Evolutionary conservation across 495 filamentous ascomycete species (phyloP), one percentile per base, ranked within the genome.

Genomic region (Schizothecium vesticola): DNA sequence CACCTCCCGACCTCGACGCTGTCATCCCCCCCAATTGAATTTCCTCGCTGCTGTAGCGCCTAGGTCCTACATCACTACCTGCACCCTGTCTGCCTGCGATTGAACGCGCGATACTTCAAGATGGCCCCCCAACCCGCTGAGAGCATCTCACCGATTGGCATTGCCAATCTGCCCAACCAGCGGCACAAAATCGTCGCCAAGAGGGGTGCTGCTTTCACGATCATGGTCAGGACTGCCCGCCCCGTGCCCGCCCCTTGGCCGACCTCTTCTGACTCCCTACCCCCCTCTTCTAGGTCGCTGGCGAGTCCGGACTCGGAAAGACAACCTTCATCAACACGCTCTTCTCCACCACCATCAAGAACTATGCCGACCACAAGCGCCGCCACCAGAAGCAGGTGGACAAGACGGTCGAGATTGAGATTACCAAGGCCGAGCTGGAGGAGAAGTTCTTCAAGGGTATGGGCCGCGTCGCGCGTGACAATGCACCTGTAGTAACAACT

Each of bases 391-490:
- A 99, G 88, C 95, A 99, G 83, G 86, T 97, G 65, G 95, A 99
- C 85, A 97, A 97, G 83, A 99, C 95, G 11, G 95, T 99, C 65
- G 95, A 99, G 85, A 99, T 99, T 75, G 95, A 98, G 80, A 99
- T 99, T 77, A 99, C 95, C 78, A 99, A 99, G 86, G 95, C 95
- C 62, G 95, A 99, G 84, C 82, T 99, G 68, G 95, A 99, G 84
- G 95, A 99, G 89, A 99, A 99, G 86, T 99, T 99, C 86, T 99
- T 99, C 89, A 99, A 99, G 86, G 94, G 94, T 98, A 86, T 66
- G 71, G 43, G 33, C 22, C 61, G 43, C 19, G 43, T 51, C 56
- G 61, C 56, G 56, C 55, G 51, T 28, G 59, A 10, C 63, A 60
- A 23, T 61, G 22, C 63, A 63, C 31, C 5, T 10, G 36, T 62